Conservation (phyloP, 371 early-diverging fungal species). For the Spraguea lophii region DNA sequence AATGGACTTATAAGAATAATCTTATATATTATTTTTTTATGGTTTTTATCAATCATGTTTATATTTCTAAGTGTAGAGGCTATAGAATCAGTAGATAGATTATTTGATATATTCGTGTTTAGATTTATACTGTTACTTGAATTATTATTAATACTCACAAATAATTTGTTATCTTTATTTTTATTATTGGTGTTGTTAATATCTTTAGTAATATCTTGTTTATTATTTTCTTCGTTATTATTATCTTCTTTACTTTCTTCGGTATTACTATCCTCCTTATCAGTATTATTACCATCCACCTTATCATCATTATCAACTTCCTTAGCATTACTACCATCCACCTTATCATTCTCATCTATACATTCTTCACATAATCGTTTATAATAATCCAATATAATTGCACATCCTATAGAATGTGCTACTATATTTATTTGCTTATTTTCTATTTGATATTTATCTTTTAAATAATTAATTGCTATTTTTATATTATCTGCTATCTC, state of each 20-base stretch:
- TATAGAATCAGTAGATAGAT: background rate
- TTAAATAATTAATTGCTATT: constrained; percentile 22
- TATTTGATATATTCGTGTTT: background rate
- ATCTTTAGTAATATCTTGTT: background rate
- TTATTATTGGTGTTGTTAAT: background rate
- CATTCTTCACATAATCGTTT: constrained; percentile 2
- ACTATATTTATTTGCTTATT: constrained; percentile 12
- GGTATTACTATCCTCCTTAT: too few species aligned
- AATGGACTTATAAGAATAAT: constrained; percentile 26
- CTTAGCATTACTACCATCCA: background rate
- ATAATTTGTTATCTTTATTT: background rate
- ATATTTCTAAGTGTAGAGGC: too few species aligned
- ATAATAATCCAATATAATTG: constrained; percentile 30
- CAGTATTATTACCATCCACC: background rate
- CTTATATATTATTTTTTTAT: background rate
- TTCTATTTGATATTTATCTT: constrained; percentile 1
- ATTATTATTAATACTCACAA: background rate
- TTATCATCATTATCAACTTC: background rate
- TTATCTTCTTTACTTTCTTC: too few species aligned
- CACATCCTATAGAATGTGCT: constrained; percentile 38
- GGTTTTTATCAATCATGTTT: background rate
- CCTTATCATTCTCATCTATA: constrained; percentile 2
- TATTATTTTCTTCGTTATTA: background rate
- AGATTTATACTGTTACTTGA: background rate
- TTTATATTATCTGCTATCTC: constrained; percentile 26